Evolutionary conservation across 2,329 filamentous ascomycete genomes (phyloP), one percentile per base, ranked within the genome.

Genomic region (Saccharata proteae): DNA sequence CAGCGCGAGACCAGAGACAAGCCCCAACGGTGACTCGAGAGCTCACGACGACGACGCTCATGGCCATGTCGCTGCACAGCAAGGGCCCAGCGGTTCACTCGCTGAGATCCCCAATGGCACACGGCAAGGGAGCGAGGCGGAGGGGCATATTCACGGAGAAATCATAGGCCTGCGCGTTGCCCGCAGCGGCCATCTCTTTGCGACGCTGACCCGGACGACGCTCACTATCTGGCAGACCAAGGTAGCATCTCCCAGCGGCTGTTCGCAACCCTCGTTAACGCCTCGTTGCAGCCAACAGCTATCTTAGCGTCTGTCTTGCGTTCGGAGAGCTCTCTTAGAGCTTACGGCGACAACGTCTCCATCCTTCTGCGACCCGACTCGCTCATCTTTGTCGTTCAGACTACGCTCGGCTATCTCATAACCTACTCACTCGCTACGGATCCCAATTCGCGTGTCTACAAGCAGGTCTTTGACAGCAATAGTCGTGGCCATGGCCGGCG

Each of bases 141-240:
- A 38, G 26, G 25, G 20, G 9, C 48, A 56, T 34, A 42, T 57
- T 15, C 46, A 71, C 64, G 48, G 79, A 80, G 49, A 71, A 69
- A 74, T 94, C 33, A 61, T 83, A 39, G 80, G 81, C 5, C 63
- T 93, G 32, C 74, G 76, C 40, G 71, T 85, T 23, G 81, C 86
- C 2, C 74, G 86, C 26, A 77, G 71, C 34, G 86, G 86, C 23
- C 79, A 86, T 47, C 61, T 80, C 39, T 94, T 98, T 58, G 82
- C 82, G 30, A 84, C 84, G 27, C 83, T 94, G 49, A 94, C 88
- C 1, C 63, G 71, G 4, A 81, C 81, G 2, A 80, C 81, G 9
- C 74, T 98, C 54, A 84, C 81, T n/a, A 69, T 98, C 43, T 98
- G 90, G 90, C 90, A 98, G 61, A 88, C 83, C 34, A 88, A 88